Conservation (phyloP, 2,329 filamentous ascomycete species). For the Xylaria sp. region DNA sequence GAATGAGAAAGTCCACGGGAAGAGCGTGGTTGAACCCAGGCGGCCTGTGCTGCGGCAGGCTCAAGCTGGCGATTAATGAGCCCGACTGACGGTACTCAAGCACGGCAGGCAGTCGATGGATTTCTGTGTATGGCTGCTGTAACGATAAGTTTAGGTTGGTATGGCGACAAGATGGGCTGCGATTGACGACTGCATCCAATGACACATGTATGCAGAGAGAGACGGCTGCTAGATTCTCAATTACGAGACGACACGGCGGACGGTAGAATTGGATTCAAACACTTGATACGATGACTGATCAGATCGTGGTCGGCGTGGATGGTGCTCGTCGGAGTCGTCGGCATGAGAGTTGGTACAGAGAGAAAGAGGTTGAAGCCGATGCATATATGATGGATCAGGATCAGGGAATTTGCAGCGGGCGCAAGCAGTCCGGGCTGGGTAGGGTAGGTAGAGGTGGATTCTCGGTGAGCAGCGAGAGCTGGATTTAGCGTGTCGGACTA, state of each 20-base stretch:
- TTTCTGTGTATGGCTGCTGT: conserved; percentile 1
- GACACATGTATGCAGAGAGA: neutral
- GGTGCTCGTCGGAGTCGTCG: conserved; percentile 1
- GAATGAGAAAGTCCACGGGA: conserved; percentile 17
- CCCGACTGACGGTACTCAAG: conserved; percentile 3
- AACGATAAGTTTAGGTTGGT: conserved; percentile 3
- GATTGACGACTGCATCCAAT: neutral
- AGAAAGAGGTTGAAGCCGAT: neutral
- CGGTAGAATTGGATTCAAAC: conserved; percentile 3
- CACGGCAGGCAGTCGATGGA: neutral
- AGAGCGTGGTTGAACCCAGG: conserved; percentile 23
- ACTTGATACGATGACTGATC: neutral
- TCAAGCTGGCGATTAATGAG: conserved; percentile 16
- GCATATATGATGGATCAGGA: neutral
- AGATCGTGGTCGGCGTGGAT: neutral
- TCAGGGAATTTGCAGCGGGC: neutral
- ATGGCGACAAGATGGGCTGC: neutral
- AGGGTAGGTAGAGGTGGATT: too few species aligned
- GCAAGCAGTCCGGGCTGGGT: neutral
- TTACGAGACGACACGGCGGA: neutral
- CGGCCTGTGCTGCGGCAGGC: conserved; percentile 13
- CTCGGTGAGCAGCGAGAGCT: neutral
- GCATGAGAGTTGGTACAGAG: neutral
- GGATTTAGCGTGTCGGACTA: neutral
- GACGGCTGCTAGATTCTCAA: neutral